Evolutionary conservation across 2,329 filamentous ascomycete species (phyloP), one percentile per base, ranked within the genome.

Genomic region (Epichloe hybrida): DNA sequence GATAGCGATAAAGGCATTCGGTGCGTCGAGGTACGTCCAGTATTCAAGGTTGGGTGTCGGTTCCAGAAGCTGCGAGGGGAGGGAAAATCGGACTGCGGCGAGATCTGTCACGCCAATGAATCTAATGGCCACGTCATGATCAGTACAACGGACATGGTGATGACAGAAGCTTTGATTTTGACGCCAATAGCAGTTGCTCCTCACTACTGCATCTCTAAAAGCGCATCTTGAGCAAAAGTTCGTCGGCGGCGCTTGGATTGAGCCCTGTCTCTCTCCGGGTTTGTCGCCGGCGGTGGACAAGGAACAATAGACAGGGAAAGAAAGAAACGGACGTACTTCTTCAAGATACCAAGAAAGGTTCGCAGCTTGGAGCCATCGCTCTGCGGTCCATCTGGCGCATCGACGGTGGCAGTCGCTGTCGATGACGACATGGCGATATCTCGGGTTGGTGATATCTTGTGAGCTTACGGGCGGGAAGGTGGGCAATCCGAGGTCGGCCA

Each of bases 11-110:
- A 98, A 96, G 46, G 90, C 88, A 67, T 95, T 94, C 21, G 91
- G 91, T 59, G 89, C 81, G 69, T 98, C 93, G 65, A 98, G 76
- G 64, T 98, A 98, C 63, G 94, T 94, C 93, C 93, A 98, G 72
- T 97, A 98, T 72, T 98, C 93, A 64, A 98, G 75, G 67, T 98
- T 98, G 49, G 93, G 93, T 4, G 88, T 94, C 37, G 93, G 93
- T 68, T 98, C 93, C 62, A 98, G 79, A 42, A 98, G 81, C 69
- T 97, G 91, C 48, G 93, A 89, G 21, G 93, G 93, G 48, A 98
- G 78, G 15, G 91, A 97, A 72, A 98, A 98, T 59, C 93, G 86
- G 55, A 97, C 91, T 51, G 89, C 81, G 52, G 93, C 93, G 62
- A 98, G 93, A 69, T 98, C 93, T 58, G 90, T 77, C 52, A 98